These are phyloP conservation scores for Acanthamoeba lugdunensis DNA, from an alignment of 208 protist species.

Conservation along the genomic window DNA sequence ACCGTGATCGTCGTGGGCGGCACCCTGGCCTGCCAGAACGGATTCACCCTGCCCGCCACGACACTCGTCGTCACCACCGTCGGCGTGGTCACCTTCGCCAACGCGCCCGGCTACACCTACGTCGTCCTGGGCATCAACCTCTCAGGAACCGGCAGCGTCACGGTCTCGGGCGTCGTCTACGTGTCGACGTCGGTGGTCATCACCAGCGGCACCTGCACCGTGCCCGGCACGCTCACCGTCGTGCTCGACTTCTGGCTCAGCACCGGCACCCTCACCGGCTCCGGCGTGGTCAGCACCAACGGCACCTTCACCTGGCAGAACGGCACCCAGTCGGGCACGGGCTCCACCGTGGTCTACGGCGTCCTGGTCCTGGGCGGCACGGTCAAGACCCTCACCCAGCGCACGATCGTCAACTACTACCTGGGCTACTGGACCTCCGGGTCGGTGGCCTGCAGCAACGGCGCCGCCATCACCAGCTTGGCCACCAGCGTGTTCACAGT, in stretches of 20 bases:
- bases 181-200: slow-evolving; percentile 24
- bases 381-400: slow-evolving; percentile 20
- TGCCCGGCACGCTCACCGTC: slow-evolving; percentile 16
- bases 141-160: slow-evolving; percentile 26
- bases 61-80: slow-evolving; percentile 14
- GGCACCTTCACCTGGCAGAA: slow-evolving; percentile 69
- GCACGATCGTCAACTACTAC: slow-evolving; percentile 36
- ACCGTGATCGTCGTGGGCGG: slow-evolving; percentile 29
- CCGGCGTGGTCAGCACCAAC: slow-evolving; percentile 58
- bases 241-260: slow-evolving; percentile 59
- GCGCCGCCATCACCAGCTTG: neutral
- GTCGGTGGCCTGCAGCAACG: slow-evolving; percentile 51
- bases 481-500: neutral
- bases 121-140: slow-evolving; percentile 33
- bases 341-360: slow-evolving; percentile 54
- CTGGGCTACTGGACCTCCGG: slow-evolving; percentile 61
- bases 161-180: slow-evolving; percentile 32
- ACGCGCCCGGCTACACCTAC: slow-evolving; percentile 4
- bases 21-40: slow-evolving; percentile 9
- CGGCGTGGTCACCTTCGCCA: slow-evolving; percentile 21
- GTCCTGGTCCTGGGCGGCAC: slow-evolving; percentile 56
- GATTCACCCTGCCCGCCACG: slow-evolving; percentile 8
- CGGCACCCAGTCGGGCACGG: slow-evolving; percentile 57
- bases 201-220: slow-evolving; percentile 56
- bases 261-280: slow-evolving; percentile 55